Base-by-base conservation (phyloP, 2,329 filamentous ascomycete genomes). In the Amauroascus verrucosus region DNA sequence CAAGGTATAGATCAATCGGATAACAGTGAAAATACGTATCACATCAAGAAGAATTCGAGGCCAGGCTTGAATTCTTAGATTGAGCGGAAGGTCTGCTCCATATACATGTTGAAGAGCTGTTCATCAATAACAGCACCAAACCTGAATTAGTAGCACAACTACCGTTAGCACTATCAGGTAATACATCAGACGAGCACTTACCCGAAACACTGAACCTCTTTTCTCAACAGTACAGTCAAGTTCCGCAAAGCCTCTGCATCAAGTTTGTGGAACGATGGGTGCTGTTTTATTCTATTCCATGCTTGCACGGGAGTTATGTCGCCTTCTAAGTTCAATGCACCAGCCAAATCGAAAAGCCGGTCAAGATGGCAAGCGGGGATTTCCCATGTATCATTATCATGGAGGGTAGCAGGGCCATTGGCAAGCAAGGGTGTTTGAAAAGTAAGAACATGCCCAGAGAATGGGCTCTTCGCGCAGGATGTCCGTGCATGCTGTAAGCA, bases 231-330 rank as follows among this genome's bases (percentile, higher is more conserved):
- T 18, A 61, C 56, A 24, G 62, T 62, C 20, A 73, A 56, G 0
- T 37, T 54, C 8, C 59, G 54, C 5, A 72, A 54, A 5, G 54
- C 56, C 8, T 62, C 56, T 11, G 64, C 48, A 38, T 67, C 62
- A 3, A 72, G 53, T 0, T 56, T 59, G 1, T 60, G 58, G 28
- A 71, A 71, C 0, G 62, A 58, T 0, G 67, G 67, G 48, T 65
- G 64, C 3, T 54, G 48, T 5, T 65, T 65, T 18, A 73, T 62
- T 20, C 61, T 54, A 43, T 65, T 61, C 70, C 70, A 72, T 1
- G 67, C 68, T 51, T 72, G 68, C 7, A 70, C 62, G 0, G 70
- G 70, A 3, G 70, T 72, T 46, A 72, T 60, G 54, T 72, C 70
- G 8, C 64, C 66, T 9, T 58, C 58, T 6, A 65, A 56, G 20